Evolutionary conservation across 768 basidiomycete genomes (phyloP), one percentile per base, ranked within the genome.

Genomic region (Lactifluus echinatus): DNA sequence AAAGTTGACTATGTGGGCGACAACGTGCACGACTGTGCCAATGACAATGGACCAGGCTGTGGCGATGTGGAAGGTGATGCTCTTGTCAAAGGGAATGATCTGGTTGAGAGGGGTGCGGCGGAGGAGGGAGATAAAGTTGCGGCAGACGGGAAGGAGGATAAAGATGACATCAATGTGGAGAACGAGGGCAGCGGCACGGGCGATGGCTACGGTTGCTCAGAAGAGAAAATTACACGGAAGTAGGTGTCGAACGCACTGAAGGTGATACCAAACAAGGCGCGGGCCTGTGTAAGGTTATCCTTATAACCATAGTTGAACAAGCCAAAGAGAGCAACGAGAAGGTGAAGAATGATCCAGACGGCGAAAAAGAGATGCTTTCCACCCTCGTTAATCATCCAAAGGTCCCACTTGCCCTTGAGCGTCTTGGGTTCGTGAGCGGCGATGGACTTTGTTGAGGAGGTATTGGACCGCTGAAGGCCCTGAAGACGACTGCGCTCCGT

Each of bases 371-470:
- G 64, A 53, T 80, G 76, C 43, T 79, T 78, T 14, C 87, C 83
- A 65, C 93, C 93, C 67, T 94, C 93, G 68, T 94, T 93, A 69
- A 93, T 90, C 87, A 92, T 87, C 93, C 93, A 95, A n/a, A 83
- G 64, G 63, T 78, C 76, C 64, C 80, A 77, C 63, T 70, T 79
- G 64, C 82, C 76, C 43, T 65, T 64, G 45, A 73, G 66, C 2
- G 75, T 73, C 51, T 64, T 70, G 31, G 78, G 74, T 45, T 68
- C 65, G 58, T 74, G 74, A 15, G 68, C 68, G 0, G 68, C 66
- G 5, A 65, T 66, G 34, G 62, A 54, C 2, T 55, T 59, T 1
- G 72, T 68, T 42, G 48, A 61, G 26, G 62, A 69, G 11, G 79
- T 79, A 61, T 77, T 74, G 2, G 76, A 71, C 52, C 85, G 78